Conservation (phyloP, 768 basidiomycete genomes). For the Lactifluus rugatus region DNA sequence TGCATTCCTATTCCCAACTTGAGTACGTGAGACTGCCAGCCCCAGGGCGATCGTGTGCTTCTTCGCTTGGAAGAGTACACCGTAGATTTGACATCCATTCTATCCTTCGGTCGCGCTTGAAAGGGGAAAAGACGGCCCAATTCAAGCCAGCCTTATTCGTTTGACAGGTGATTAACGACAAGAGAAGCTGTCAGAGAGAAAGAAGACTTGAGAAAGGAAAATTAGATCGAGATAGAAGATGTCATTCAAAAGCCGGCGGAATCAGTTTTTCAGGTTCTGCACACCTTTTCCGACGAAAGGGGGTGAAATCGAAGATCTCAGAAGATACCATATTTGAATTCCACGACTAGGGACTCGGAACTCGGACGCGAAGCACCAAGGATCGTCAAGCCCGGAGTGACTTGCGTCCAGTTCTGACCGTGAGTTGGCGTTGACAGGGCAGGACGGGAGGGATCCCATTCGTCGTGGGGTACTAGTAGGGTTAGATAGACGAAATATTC, state of each 20-base stretch:
- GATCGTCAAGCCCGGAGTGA: too few relatives aligned
- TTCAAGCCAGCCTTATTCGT: neutral
- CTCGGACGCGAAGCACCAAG: neutral
- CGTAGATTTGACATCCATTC: neutral
- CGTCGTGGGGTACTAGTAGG: too few relatives aligned
- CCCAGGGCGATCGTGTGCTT: neutral
- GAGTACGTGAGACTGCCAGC: neutral
- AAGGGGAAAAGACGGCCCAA: neutral
- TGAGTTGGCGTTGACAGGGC: too few relatives aligned
- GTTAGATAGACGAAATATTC: too few relatives aligned
- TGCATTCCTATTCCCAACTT: neutral
- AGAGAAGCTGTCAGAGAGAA: neutral
- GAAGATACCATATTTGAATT: neutral
- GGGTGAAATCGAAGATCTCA: neutral
- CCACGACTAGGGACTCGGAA: neutral
- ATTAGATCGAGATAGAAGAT: neutral
- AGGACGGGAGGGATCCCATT: too few relatives aligned
- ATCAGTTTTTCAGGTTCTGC: too few relatives aligned
- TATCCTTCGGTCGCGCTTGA: neutral
- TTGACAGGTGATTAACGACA: neutral
- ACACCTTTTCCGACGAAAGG: neutral
- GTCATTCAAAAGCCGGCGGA: neutral
- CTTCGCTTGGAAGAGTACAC: neutral
- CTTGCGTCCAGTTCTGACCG: too few relatives aligned
- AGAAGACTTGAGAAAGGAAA: neutral